phyloP scores from a whole-genome alignment of 2,329 filamentous ascomycete species.

The Claviceps sp. region DNA sequence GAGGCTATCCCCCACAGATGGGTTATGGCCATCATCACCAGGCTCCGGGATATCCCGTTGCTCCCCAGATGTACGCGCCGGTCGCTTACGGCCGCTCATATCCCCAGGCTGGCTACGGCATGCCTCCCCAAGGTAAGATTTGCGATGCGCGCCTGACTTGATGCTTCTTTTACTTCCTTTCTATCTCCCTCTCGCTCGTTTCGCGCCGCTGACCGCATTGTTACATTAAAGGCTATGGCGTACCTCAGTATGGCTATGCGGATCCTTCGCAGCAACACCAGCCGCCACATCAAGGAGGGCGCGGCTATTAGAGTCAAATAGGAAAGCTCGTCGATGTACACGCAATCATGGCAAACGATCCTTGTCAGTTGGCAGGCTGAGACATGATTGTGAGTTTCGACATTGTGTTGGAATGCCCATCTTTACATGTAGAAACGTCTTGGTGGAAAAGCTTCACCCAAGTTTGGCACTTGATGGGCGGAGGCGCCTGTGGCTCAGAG shows the following conservation, averaged over 20 bases:
- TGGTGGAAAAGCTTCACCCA: not conserved
- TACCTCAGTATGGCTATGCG: conserved; percentile 30
- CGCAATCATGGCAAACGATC: not conserved
- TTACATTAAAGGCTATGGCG: conserved; percentile 17
- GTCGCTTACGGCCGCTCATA: conserved; percentile 26
- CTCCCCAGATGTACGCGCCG: conserved; percentile 24
- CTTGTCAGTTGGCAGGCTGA: not conserved
- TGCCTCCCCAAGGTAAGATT: conserved; percentile 27
- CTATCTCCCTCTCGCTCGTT: not conserved
- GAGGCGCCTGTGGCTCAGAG: not conserved
- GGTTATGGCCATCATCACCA: conserved; percentile 23
- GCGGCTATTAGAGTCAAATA: conserved; percentile 9
- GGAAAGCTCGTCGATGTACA: not conserved
- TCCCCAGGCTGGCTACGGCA: conserved; percentile 22
- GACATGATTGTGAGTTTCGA: not conserved
- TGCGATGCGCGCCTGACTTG: not conserved
- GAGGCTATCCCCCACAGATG: conserved; percentile 30
- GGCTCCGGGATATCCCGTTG: conserved; percentile 22
- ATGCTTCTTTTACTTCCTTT: not conserved
- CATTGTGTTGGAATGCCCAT: not conserved
- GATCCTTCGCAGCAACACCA: conserved; percentile 12
- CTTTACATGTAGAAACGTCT: not conserved
- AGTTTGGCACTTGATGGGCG: not conserved
- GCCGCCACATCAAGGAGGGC: conserved; percentile 10
- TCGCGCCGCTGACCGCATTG: conserved; percentile 5